These are phyloP conservation scores for Cyanidioschyzon merolae DNA, from an alignment of 23 red algal species.

Conservation along the genomic window DNA sequence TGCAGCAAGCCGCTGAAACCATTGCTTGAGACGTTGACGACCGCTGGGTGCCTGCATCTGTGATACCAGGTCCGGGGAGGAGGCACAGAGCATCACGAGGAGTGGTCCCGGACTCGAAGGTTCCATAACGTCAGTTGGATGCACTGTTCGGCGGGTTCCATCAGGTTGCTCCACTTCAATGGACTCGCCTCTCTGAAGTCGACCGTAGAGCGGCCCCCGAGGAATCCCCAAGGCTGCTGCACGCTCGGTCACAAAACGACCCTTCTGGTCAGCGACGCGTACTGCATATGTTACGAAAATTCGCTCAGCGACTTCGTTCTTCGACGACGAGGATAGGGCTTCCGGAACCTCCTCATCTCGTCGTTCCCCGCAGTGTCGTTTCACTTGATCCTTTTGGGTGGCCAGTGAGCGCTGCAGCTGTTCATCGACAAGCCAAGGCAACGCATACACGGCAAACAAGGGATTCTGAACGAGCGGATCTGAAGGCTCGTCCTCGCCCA, in stretches of 20 bases:
- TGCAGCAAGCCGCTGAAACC: not conserved
- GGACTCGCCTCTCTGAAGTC: slow-evolving; percentile 41
- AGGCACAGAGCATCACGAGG: slow-evolving; percentile 43
- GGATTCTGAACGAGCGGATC: not conserved
- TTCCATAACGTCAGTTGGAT: slow-evolving; percentile 58
- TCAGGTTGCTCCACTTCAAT: slow-evolving; percentile 33
- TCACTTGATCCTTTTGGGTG: not conserved
- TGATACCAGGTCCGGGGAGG: slow-evolving; percentile 45
- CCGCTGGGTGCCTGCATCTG: slow-evolving; percentile 5
- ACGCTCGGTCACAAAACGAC: slow-evolving; percentile 59
- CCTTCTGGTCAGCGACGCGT: slow-evolving; percentile 17
- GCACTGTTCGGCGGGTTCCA: slow-evolving; percentile 28
- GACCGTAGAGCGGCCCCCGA: slow-evolving; percentile 43
- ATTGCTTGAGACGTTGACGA: not conserved
- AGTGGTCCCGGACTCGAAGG: slow-evolving; percentile 53
- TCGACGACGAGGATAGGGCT: not conserved
- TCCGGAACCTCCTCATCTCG: not conserved
- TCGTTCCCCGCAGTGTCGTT: not conserved
- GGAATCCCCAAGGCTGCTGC: slow-evolving; percentile 56
- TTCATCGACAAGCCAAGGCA: not conserved
- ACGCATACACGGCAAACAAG: not conserved
- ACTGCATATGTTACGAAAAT: not conserved
- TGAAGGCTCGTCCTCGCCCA: slow-evolving; percentile 9
- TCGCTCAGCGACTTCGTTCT: not conserved
- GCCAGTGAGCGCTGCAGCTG: not conserved